A percentile compares a stretch with the other conserved stretches of the same genome.
Conservation (phyloP, 768 basidiomycete species). For the Pleurotus djamor region DNA sequence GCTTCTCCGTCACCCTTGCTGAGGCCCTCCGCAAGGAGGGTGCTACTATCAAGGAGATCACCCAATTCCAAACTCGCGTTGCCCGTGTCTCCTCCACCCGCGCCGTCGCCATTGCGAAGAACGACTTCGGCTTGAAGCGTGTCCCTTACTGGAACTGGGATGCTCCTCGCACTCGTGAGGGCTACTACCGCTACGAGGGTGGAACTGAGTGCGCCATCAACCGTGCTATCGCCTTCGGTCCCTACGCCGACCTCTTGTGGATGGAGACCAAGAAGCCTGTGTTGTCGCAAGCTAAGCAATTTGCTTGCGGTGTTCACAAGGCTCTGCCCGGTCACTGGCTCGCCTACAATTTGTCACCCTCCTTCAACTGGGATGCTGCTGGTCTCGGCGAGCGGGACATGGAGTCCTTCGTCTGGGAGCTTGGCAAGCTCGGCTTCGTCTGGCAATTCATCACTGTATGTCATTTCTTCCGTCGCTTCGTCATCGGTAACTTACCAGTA, state of each 20-base stretch:
- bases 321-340: slow-evolving; percentile 91
- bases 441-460: slow-evolving; percentile 99
- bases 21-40: slow-evolving; percentile 65
- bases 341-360: slow-evolving; percentile 93
- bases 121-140: slow-evolving; percentile 68
- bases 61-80: slow-evolving; percentile 62
- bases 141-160: slow-evolving; percentile 97
- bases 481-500: slow-evolving; percentile 1
- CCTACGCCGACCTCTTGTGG: slow-evolving; percentile 90
- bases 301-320: slow-evolving; percentile 83
- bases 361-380: slow-evolving; percentile 94
- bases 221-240: slow-evolving; percentile 90
- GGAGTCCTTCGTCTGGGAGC: slow-evolving; percentile 87
- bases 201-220: slow-evolving; percentile 94
- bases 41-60: slow-evolving; percentile 41
- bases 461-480: slow-evolving; percentile 2
- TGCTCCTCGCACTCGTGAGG: slow-evolving; percentile 89
- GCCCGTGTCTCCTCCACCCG: slow-evolving; percentile 66
- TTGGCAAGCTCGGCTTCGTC: slow-evolving; percentile 94
- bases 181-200: slow-evolving; percentile 96
- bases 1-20: slow-evolving; percentile 74
- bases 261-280: slow-evolving; percentile 98
- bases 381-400: slow-evolving; percentile 85
- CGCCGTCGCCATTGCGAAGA: slow-evolving; percentile 74
- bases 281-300: slow-evolving; percentile 87